Base-by-base conservation (phyloP, 2,329 filamentous ascomycete species). In the Didymella pomorum region DNA sequence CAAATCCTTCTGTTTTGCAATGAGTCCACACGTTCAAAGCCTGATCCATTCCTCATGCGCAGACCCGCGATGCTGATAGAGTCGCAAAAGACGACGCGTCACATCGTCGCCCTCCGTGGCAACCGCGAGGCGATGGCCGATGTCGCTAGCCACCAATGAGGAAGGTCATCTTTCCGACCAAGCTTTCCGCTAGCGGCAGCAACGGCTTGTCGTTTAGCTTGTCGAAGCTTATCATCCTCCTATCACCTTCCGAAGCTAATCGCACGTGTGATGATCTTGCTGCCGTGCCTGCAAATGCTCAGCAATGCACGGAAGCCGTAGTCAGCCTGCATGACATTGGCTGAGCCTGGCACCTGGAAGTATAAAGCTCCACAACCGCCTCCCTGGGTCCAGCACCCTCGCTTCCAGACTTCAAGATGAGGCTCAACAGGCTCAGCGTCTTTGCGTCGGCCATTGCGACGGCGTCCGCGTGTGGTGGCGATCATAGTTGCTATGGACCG, bases 401-500 rank as follows among this genome's bases (percentile, higher is more conserved):
- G 31, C 20, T 2, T 43, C 45, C 46, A 60, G 12, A 26, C 1
- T 39, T 39, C 48, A 66, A 28, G 26, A 69, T 69, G 66, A 50
- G 56, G 23, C 47, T 57, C 9, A 26, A 52, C 28, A 48, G 31
- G 3, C 41, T 63, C n/a, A 43, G 55, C 41, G 52, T 56, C 9
- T 33, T 67, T 31, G 59, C 58, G 29, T 50, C 58, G 18, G 54
- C 45, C 5, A 23, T 58, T 29, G 63, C 59, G 14, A 42, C 58
- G 9, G 60, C 41, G 3, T 60, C 47, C 29, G 72, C 69, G 16
- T 76, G 74, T 41, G 78, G 76, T 44, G 71, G 65, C 2, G 62
- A 69, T 14, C 63, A 71, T 50, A 67, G 64, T 50, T 80, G 79
- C 64, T 78, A 78, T 57, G 77, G 77, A 9, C 76, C 77, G n/a